Conservation (phyloP, 495 filamentous ascomycete species). For the Hypoxylon perforatum region DNA sequence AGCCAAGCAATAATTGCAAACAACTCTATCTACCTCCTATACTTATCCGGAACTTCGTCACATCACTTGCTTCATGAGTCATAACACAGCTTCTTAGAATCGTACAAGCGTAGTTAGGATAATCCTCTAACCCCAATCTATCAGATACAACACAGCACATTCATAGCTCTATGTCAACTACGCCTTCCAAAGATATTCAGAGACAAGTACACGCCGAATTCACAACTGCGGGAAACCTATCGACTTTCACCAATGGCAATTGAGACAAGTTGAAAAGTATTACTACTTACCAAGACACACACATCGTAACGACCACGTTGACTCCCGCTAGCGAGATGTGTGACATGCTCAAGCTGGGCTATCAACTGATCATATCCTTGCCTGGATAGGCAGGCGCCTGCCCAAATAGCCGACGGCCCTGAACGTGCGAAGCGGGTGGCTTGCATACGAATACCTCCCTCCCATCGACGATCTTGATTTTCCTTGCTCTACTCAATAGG, state of each 20-base stretch:
- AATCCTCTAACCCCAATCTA: no score
- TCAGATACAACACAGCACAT: no score
- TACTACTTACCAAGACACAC: no score
- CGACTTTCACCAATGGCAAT: no score
- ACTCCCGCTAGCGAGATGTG: no score
- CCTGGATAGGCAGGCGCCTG: slow-evolving; percentile 37
- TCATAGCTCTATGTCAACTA: no score
- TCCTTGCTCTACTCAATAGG: slow-evolving; percentile 13
- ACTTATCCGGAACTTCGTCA: slow-evolving; percentile 17
- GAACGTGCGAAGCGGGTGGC: slow-evolving; percentile 14
- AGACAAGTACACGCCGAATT: no score
- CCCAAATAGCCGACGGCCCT: slow-evolving; percentile 11
- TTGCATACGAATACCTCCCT: slow-evolving; percentile 28
- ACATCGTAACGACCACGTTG: no score
- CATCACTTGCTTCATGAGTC: slow-evolving; percentile 15
- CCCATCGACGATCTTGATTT: background rate
- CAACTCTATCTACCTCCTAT: background rate
- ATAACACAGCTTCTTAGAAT: slow-evolving; percentile 13
- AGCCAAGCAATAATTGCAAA: slow-evolving; percentile 18
- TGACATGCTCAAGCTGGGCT: no score
- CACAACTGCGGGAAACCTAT: no score
- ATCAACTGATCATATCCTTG: slow-evolving; percentile 21
- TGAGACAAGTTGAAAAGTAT: no score
- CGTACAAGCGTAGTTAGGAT: background rate
- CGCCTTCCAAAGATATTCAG: no score